phyloP scores from a whole-genome alignment of 495 filamentous ascomycete species.

The Staphylotrichum longicolle region DNA sequence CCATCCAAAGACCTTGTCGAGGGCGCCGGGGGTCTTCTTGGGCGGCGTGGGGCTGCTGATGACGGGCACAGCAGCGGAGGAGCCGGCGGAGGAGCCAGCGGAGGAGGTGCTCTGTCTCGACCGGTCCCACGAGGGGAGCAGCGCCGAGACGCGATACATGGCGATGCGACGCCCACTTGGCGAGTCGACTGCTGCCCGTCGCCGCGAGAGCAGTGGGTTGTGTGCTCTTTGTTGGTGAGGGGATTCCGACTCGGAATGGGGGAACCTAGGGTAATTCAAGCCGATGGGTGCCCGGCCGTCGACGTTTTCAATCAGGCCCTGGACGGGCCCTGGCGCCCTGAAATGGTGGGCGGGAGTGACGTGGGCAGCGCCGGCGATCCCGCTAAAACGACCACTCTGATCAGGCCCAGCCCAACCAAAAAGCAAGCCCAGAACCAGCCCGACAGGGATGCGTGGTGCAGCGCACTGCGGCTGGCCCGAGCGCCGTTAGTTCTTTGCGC shows the following conservation, averaged over 20 bases:
- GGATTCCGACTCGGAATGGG: too few relatives aligned
- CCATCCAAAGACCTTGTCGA: conserved; percentile 49
- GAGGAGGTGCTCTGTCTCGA: conserved; percentile 30
- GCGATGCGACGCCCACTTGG: conserved; percentile 13
- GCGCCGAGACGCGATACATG: conserved; percentile 52
- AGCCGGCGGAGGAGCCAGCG: background rate
- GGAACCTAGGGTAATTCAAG: too few relatives aligned
- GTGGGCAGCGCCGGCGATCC: conserved; percentile 18
- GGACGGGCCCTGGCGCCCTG: background rate
- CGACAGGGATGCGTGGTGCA: conserved; percentile 1
- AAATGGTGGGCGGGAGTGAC: conserved; percentile 5
- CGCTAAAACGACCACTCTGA: conserved; percentile 10
- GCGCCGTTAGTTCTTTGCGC: background rate
- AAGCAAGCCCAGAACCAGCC: conserved; percentile 7
- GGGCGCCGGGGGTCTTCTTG: conserved; percentile 28
- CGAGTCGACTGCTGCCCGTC: conserved; percentile 12
- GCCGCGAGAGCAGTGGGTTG: conserved; percentile 3
- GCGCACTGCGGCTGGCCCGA: background rate
- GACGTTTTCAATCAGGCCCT: conserved; percentile 7
- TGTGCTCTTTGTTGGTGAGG: background rate
- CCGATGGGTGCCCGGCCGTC: background rate
- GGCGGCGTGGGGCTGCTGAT: conserved; percentile 19
- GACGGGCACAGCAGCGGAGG: background rate
- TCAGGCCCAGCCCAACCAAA: background rate
- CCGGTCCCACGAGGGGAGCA: conserved; percentile 52